Base-by-base conservation (phyloP, 306 rosid genomes). In the Prunus campanulata region DNA sequence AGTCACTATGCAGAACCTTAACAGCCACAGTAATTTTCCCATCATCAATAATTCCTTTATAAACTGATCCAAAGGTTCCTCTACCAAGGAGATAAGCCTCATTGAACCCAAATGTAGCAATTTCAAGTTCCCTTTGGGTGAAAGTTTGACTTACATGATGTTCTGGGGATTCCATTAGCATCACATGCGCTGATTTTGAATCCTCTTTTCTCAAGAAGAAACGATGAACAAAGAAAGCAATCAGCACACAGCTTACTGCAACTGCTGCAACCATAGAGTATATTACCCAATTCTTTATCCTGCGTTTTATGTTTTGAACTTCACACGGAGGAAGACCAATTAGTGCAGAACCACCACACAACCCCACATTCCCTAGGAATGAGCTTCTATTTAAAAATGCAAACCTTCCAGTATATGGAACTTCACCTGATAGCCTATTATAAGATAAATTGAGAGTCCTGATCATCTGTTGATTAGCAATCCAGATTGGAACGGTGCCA, bases 31-130 rank as follows among this genome's bases (percentile, higher is more conserved):
- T 44, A 42, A 51, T 61, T 24, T 54, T 8, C 49, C 84, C 80
- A 1, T 75, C 29, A 69, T 80, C 66, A 19, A 74, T 3, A n/a
- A 49, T 46, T 29, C 72, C 84, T 59, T 62, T 80, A 47, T 75
- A 80, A 68, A 80, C 80, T 20, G 76, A 69, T 61, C 84, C 84
- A 4, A 69, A 80, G 61, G 69, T 69, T 59, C 84, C 84, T 59
- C 47, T 42, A 32, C 84, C 84, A 2, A 80, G 50, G 46, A 80
- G 80, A 75, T 62, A 47, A 18, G 71, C 80, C 51, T 80, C 80
- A 63, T 15, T 69, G 72, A 80, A 80, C 42, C 70, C 72, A 7
- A 6, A 39, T 24, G 84, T 75, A 12, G 84, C 84, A 69, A 75
- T 39, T 66, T 80, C 77, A 22, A 80, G 84, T 50, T 80, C 84